phyloP scores from a whole-genome alignment of 305 asterid species.

The Fraxinus sp. region DNA sequence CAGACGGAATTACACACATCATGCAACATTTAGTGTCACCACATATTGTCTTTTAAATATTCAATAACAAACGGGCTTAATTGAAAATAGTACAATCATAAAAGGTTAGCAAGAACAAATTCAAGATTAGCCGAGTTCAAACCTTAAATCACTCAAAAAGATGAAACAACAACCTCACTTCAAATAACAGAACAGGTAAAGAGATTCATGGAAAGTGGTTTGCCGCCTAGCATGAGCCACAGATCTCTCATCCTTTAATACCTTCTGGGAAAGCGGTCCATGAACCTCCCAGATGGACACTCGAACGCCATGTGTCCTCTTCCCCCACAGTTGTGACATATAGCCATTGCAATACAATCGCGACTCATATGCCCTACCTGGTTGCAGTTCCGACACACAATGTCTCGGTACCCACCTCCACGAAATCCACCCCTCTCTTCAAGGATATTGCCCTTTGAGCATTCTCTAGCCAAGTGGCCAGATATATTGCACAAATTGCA shows the following conservation, averaged over 20 bases:
- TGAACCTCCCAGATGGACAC: slow-evolving; percentile 75
- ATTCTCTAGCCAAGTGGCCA: slow-evolving; percentile 34
- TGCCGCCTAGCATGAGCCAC: neutral
- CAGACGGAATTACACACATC: neutral
- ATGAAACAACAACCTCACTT: slow-evolving; percentile 24
- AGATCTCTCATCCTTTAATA: slow-evolving; percentile 35
- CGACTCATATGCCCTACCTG: slow-evolving; percentile 49
- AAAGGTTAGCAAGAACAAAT: slow-evolving; percentile 8
- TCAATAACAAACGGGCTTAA: neutral
- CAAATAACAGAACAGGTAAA: slow-evolving; percentile 5
- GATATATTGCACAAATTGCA: slow-evolving; percentile 34
- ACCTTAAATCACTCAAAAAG: neutral
- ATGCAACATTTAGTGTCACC: neutral
- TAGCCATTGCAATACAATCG: slow-evolving; percentile 57
- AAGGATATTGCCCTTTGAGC: slow-evolving; percentile 23
- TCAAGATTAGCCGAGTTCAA: neutral
- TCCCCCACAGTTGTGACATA: slow-evolving; percentile 83
- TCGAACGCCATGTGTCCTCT: slow-evolving; percentile 78
- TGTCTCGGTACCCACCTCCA: slow-evolving; percentile 32
- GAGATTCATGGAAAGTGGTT: neutral
- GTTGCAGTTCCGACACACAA: slow-evolving; percentile 41
- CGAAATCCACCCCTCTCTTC: slow-evolving; percentile 33
- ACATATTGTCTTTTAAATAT: neutral
- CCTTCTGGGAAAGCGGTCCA: slow-evolving; percentile 74
- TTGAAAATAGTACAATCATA: neutral